Base-by-base conservation (phyloP, 176 grass and related monocot genomes). In the Oryza nivara region DNA sequence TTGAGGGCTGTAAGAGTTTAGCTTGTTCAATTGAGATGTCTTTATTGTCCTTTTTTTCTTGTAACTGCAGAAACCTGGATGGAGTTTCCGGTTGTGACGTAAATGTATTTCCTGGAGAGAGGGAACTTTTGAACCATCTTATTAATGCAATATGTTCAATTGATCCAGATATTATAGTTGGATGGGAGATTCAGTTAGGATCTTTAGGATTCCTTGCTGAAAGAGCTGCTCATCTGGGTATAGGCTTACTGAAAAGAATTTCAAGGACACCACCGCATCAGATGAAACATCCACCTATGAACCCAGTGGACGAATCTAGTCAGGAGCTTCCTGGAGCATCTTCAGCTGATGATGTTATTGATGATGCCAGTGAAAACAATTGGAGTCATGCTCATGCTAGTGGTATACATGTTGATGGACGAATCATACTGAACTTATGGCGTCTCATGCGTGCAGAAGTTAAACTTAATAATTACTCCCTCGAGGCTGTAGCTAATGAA, bases 391-490 rank as follows among this genome's bases (percentile, higher is more conserved):
- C 80, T 67, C 95, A 95, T 92, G 87, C 80, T 11, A 93, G 91
- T 74, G 95, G 92, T 80, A 80, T 98, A 87, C 95, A 95, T 92
- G 91, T 98, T 67, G 89, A 87, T 76, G 95, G 95, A 66, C 92
- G 95, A 81, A 95, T 98, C 76, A 87, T 98, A 67, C 77, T 98
- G 79, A 95, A 98, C 86, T 74, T 98, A 84, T 98, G 95, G 95
- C 89, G 91, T 38, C 89, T 98, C 49, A 95, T 98, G 88, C 92
- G 91, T 83, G 85, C 85, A 80, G 95, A 98, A 88, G 89, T 95
- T 84, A 93, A 98, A 68, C 91, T 98, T 76, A 98, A 93, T 84
- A 92, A 92, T 88, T 95, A 93, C 83, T 87, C 81, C 74, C 71
- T 95, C 80, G 95, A 98, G 86, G 80, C 92, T 88, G 95, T 98